Conservation (phyloP, 495 filamentous ascomycete species). For the Ramalina intermedia region DNA sequence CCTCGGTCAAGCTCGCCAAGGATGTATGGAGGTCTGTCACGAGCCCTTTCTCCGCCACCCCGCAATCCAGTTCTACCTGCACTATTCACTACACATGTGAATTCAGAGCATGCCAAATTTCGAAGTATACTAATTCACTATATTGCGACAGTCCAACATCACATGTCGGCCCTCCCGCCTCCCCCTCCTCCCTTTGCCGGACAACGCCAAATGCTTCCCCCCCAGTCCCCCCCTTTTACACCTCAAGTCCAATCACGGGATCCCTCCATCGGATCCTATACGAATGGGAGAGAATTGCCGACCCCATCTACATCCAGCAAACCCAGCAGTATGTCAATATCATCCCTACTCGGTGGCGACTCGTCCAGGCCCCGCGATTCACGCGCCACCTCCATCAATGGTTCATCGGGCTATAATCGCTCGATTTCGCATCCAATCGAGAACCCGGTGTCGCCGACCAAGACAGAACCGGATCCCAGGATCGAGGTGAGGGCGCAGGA, state of each 20-base stretch:
- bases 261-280: conserved; percentile 30
- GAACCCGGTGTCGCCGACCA: no score
- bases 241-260: conserved; percentile 19
- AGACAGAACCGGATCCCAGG: no score
- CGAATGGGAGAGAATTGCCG: conserved; percentile 35
- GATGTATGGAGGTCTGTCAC: conserved; percentile 13
- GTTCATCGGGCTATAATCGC: neutral
- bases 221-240: conserved; percentile 39
- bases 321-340: conserved; percentile 87
- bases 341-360: conserved; percentile 63
- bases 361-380: conserved; percentile 49
- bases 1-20: conserved; percentile 9
- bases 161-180: conserved; percentile 5
- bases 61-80: neutral
- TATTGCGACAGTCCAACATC: neutral
- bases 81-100: neutral
- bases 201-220: conserved; percentile 47
- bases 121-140: neutral
- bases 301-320: conserved; percentile 33
- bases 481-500: no score
- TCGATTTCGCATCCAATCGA: no score
- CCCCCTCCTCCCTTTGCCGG: conserved; percentile 33
- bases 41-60: neutral
- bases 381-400: conserved; percentile 19
- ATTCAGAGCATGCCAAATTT: no score